phyloP scores from a whole-genome alignment of 192 early-diverging fungal genomes.

The Podila epicladia region DNA sequence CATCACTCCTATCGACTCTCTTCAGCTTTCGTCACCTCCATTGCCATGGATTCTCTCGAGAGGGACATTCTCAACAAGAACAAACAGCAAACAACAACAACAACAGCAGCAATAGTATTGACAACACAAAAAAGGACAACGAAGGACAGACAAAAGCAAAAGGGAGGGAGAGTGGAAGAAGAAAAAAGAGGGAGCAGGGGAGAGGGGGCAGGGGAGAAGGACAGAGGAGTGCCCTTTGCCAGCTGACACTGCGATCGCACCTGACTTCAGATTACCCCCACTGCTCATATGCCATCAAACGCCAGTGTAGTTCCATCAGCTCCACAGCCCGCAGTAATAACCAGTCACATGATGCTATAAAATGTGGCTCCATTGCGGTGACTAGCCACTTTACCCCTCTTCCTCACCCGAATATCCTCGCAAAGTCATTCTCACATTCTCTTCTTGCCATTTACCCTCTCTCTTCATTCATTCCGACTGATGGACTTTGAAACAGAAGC shows the following conservation, averaged over 20 bases:
- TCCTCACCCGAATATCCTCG: constrained; percentile 9
- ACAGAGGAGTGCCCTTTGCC: too few species aligned
- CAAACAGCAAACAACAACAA: background rate
- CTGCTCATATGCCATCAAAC: background rate
- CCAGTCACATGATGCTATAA: constrained; percentile 26
- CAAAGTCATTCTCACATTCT: constrained; percentile 28
- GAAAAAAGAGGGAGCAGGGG: too few species aligned
- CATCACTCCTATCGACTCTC: constrained; percentile 6
- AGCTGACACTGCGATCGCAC: background rate
- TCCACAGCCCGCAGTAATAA: constrained; percentile 30
- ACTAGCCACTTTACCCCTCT: constrained; percentile 18
- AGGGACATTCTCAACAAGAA: constrained; percentile 7
- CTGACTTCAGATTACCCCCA: constrained; percentile 3
- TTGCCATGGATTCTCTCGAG: background rate
- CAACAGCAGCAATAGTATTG: too few species aligned
- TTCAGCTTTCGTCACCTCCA: too few species aligned
- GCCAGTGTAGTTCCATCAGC: background rate
- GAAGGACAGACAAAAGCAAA: too few species aligned
- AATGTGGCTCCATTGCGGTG: constrained; percentile 18
- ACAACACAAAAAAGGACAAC: too few species aligned
- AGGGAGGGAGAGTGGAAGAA: too few species aligned
- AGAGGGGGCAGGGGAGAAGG: too few species aligned
- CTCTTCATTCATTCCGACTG: constrained; percentile 33
- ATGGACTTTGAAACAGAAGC: constrained; percentile 40
- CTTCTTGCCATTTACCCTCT: constrained; percentile 13